Evolutionary conservation across 768 basidiomycete genomes (phyloP).

Genomic region (Hypholoma sublateritium): DNA sequence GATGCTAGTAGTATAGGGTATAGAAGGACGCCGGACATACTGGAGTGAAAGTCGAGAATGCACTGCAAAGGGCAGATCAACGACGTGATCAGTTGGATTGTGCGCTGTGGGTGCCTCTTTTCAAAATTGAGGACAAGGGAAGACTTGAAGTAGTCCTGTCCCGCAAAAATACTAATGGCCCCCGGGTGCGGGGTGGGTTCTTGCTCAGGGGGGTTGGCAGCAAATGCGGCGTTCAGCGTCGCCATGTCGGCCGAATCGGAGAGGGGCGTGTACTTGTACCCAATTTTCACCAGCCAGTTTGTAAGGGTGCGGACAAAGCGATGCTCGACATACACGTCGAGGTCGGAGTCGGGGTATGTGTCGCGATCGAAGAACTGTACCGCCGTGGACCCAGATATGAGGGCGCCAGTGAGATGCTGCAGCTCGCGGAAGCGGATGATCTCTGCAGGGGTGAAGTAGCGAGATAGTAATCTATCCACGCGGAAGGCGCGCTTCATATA

Average conservation of each 20-base stretch:
- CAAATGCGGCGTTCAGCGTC: background rate
- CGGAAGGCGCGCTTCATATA: background rate
- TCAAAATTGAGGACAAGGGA: background rate
- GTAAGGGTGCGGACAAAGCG: background rate
- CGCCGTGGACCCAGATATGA: slow-evolving; percentile 5
- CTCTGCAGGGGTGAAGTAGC: background rate
- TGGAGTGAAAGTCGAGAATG: slow-evolving; percentile 1
- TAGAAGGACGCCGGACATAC: background rate
- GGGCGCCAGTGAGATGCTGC: background rate
- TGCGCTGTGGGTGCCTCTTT: background rate
- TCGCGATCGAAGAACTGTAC: background rate
- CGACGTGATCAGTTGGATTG: slow-evolving; percentile 3
- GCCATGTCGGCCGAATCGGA: background rate
- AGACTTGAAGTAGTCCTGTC: background rate
- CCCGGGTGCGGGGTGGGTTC: background rate
- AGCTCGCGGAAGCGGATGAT: background rate
- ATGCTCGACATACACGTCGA: background rate
- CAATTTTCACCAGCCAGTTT: background rate
- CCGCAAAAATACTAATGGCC: background rate
- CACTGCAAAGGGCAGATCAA: background rate
- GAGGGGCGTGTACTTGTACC: background rate
- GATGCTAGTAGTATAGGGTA: no score
- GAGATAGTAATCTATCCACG: background rate
- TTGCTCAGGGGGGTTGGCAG: background rate
- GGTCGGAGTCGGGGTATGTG: background rate